Conservation (phyloP, 2,329 filamentous ascomycete genomes). For the Fusarium praegraminearum region DNA sequence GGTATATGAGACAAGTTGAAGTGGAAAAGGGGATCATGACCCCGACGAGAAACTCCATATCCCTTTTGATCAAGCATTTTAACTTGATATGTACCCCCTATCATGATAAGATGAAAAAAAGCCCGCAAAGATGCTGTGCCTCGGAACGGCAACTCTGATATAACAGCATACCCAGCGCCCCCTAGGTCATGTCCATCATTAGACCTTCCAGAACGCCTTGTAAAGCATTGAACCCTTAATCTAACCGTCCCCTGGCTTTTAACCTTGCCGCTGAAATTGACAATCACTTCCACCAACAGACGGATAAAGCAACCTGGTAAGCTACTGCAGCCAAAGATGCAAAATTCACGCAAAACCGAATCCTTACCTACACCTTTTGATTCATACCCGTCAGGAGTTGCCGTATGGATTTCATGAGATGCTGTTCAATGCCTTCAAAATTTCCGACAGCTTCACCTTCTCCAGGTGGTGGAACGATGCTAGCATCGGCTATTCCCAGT, state of each 20-base stretch:
- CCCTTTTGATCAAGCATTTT: conserved; percentile 26
- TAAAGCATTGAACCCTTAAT: conserved; percentile 34
- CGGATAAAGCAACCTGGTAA: conserved; percentile 1
- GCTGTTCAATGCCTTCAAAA: conserved; percentile 57
- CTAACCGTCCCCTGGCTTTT: conserved; percentile 21
- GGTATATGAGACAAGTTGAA: conserved; percentile 43
- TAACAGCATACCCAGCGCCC: conserved; percentile 39
- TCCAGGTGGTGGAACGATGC: conserved; percentile 53
- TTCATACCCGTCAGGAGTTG: conserved; percentile 57
- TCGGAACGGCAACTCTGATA: conserved; percentile 23
- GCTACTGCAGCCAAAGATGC: neutral
- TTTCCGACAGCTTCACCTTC: conserved; percentile 52
- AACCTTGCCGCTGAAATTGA: neutral
- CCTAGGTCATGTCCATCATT: conserved; percentile 44
- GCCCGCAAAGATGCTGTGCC: conserved; percentile 5
- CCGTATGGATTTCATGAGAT: conserved; percentile 57
- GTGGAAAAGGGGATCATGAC: conserved; percentile 24
- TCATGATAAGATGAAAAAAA: conserved; percentile 15
- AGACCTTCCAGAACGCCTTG: conserved; percentile 46
- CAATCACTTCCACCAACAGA: neutral
- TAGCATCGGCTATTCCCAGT: conserved; percentile 60
- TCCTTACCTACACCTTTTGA: conserved; percentile 50
- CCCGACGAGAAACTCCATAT: conserved; percentile 39
- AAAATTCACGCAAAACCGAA: conserved; percentile 6
- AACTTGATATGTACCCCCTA: conserved; percentile 16